These are phyloP conservation scores for Penicillium robsamsonii DNA, from an alignment of 495 filamentous ascomycete genomes.

Conservation along the genomic window DNA sequence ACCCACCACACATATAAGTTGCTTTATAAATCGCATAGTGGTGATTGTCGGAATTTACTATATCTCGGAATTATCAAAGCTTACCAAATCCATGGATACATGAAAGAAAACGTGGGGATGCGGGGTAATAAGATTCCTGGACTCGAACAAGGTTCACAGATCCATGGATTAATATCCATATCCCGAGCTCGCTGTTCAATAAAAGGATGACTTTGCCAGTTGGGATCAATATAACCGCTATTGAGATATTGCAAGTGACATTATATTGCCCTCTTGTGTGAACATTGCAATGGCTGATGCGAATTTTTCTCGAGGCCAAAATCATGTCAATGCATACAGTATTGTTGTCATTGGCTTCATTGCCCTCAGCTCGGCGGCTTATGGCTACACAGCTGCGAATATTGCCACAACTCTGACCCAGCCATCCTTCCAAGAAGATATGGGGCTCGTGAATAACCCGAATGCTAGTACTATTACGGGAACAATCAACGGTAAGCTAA, in stretches of 20 bases:
- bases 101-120: background rate
- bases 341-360: conserved; percentile 1
- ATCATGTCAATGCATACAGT: conserved; percentile 1
- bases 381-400: conserved; percentile 1
- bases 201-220: background rate
- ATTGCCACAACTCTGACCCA: conserved; percentile 3
- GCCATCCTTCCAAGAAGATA: background rate
- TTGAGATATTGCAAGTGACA: background rate
- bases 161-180: too few species aligned
- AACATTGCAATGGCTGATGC: background rate
- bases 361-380: background rate
- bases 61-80: background rate
- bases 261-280: background rate
- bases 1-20: too few species aligned
- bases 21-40: background rate
- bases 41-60: background rate
- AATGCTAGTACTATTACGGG: background rate
- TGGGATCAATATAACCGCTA: background rate
- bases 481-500: background rate
- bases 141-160: too few species aligned
- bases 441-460: background rate
- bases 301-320: background rate
- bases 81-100: background rate
- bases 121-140: background rate
- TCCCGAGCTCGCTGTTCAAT: background rate